These are phyloP conservation scores for Candida cerambycidarum DNA, from an alignment of 805 yeast species.

Conservation along the genomic window DNA sequence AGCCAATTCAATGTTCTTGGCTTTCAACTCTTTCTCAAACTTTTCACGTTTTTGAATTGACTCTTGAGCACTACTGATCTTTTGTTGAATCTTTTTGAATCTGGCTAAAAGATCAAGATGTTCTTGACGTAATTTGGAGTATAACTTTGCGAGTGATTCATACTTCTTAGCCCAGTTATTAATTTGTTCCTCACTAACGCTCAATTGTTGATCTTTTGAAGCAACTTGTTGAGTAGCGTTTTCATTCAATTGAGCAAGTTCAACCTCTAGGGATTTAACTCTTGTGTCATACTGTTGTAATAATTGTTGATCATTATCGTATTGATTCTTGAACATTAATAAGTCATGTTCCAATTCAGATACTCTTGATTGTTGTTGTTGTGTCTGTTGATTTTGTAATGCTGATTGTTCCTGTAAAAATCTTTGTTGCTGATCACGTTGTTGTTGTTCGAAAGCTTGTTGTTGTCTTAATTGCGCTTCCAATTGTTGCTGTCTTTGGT, in stretches of 20 bases:
- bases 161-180: slow-evolving; percentile 80
- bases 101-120: slow-evolving; percentile 76
- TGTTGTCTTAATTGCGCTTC: slow-evolving; percentile 70
- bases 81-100: slow-evolving; percentile 79
- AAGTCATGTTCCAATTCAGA: slow-evolving; percentile 83
- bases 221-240: slow-evolving; percentile 72
- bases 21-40: slow-evolving; percentile 76
- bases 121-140: slow-evolving; percentile 89
- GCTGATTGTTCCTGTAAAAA: slow-evolving; percentile 71
- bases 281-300: slow-evolving; percentile 85
- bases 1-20: slow-evolving; percentile 84
- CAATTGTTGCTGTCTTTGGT: slow-evolving; percentile 65
- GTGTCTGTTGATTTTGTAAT: slow-evolving; percentile 63
- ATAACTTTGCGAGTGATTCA: slow-evolving; percentile 84
- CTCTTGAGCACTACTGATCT: slow-evolving; percentile 87
- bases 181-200: slow-evolving; percentile 69
- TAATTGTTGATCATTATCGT: slow-evolving; percentile 80
- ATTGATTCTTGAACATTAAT: slow-evolving; percentile 71
- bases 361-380: slow-evolving; percentile 74
- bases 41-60: slow-evolving; percentile 80
- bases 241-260: slow-evolving; percentile 57
- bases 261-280: slow-evolving; percentile 78
- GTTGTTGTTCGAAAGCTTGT: slow-evolving; percentile 72
- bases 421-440: slow-evolving; percentile 62
- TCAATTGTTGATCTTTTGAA: slow-evolving; percentile 72